Evolutionary conservation across 2,329 filamentous ascomycete species (phyloP), one percentile per base, ranked within the genome.

Genomic region (Immersiporthe knoxdaviesiana): DNA sequence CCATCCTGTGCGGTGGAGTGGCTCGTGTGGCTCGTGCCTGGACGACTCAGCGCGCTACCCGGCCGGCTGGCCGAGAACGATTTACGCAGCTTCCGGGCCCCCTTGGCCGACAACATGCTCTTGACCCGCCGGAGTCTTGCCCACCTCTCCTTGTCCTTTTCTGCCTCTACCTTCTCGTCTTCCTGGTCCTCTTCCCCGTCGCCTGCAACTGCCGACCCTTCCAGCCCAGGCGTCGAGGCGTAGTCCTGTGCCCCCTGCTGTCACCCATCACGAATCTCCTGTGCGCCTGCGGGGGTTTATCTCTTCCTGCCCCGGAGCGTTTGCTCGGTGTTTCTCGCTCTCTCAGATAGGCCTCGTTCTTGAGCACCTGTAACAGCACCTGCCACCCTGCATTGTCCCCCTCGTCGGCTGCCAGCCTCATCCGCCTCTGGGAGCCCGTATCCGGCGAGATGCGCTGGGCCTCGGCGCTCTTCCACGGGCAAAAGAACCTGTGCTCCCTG

Each of bases 401-500:
- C 61, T 75, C 80, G 1, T 74, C 75, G 68, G 76, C 71, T 76
- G 81, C 68, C n/a, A 24, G 24, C 4, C 32, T 35, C 68, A 71
- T 30, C 58, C 64, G 7, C 68, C 68, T 5, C 62, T 60, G 8
- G 64, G 68, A 27, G 66, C 68, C 30, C 35, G 66, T 56, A 11
- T 81, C 81, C 1, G 81, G 78, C 27, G 56, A 47, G 66, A 83
- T 83, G 67, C 85, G 88, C 76, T 94, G 92, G 1, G 88, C 85
- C 14, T 81, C 75, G 3, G 87, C 79, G 73, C 89, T 92, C 70
- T 90, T 85, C 92, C 92, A 96, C 0, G 92, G 92, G 73, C 92
- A 96, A 76, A 94, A 96, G 75, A 93, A 92, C 71, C 93, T 88
- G 78, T 96, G 92, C 77, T 94, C 91, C 6, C 85, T 84, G 1